Evolutionary conservation across 192 early-diverging fungal species (phyloP), one percentile per base, ranked within the genome.

Genomic region (Kappamyces sp.): DNA sequence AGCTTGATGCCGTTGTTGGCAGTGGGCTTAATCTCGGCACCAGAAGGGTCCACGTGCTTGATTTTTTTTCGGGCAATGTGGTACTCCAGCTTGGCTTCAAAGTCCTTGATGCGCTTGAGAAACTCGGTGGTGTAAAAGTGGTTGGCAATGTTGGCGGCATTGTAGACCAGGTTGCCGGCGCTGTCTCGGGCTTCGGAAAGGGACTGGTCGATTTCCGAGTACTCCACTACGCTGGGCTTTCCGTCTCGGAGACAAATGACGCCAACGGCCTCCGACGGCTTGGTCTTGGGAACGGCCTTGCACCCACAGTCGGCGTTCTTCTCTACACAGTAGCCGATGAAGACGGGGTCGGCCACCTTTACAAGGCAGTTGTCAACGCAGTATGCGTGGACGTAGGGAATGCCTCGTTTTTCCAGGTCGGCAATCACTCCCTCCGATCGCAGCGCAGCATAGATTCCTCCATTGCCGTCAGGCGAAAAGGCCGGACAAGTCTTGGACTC

Each of bases 21-120:
- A 42, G 73, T 80, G 22, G 96, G 96, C 0, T 68, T 61, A 43
- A 88, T 63, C 31, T 69, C 55, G 59, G 84, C 78, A 43, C 92
- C 93, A 5, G 88, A 80, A 35, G 74, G 70, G 60, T 96, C 88
- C 30, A 91, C 68, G 66, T 86, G 80, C 75, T 89, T 91, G 77
- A 99, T 96, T 85, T 99, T 99, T 80, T 99, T 99, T 67, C 85
- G 80, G 4, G 96, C 96, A 62, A 97, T 84, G 70, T 99, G 96
- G 78, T 93, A 96, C 73, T 97, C 91, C 6, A 99, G 82, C 52
- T 78, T 64, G 49, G 67, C 69, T 67, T 95, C 93, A 62, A 96
- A 83, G 11, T 80, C 77, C 57, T 93, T 86, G 51, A 95, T 82
- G 43, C 84, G 78, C 55, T 88, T 72, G 66, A 99, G 75, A 67